Evolutionary conservation across 305 asterid genomes (phyloP), one percentile per base, ranked within the genome.

Genomic region (Fraxinus greggii): DNA sequence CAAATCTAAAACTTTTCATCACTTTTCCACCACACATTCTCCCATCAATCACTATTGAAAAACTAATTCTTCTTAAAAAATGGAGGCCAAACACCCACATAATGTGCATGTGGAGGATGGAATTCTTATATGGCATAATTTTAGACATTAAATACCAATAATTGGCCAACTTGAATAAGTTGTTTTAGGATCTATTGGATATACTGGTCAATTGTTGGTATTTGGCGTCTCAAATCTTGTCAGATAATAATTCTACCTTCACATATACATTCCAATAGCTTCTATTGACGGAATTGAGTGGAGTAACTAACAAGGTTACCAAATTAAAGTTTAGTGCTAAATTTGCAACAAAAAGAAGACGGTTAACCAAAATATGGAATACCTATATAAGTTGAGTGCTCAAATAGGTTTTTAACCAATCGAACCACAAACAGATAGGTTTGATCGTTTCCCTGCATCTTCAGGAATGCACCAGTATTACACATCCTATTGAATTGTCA

Each of bases 271-370:
- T 24, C 8, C 19, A 1, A 9, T 65, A 65, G 35, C 24, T 26
- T 65, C 72, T 65, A 26, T 54, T 54, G 65, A 54, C 1, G 35
- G 33, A 65, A 26, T 23, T 65, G 31, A 65, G 73, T 65, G 7
- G 73, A 28, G 32, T 65, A 28, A 65, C 33, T 23, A 65, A 65
- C 35, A 26, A 65, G 73, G 33, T 23, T 23, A 65, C 29, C 33
- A 9, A 65, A 65, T 65, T 65, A 65, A 65, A 65, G 35, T 65
- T 65, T 63, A 63, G 72, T 24, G 72, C 72, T 63, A 63, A 63
- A 63, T 24, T 61, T 63, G 72, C 33, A 63, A 9, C 33, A 63
- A 24, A 63, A 21, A 63, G 32, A 10, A 23, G 72, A 24, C 33
- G 5, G 32, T 8, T 63, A 24, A 63, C 72, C 72, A 23, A 63